Base-by-base conservation (phyloP, 2,329 filamentous ascomycete species). In the Fusarium sp. region DNA sequence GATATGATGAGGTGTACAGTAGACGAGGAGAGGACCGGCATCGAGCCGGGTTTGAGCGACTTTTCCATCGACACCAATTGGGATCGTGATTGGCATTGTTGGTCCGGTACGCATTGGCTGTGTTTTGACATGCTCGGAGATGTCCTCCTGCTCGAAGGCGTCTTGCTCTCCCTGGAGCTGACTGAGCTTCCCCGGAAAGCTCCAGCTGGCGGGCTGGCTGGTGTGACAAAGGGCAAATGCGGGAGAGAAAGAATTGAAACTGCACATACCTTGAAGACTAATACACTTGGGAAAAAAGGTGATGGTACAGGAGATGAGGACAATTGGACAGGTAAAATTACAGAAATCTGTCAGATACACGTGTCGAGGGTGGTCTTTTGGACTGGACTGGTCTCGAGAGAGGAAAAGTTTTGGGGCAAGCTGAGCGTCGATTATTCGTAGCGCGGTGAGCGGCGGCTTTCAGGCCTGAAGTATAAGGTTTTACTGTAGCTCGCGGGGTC, bases 381-480 rank as follows among this genome's bases (percentile, higher is more conserved):
- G 69, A 75, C 76, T 70, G 69, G 69, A 74, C 76, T 79, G 78
- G 74, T 74, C 75, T 77, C 72, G n/a, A 63, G 67, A 72, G 66
- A 80, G 72, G 68, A 76, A 80, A 81, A 81, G 77, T 78, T 80
- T 81, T 79, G 76, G 58, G 68, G 63, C 70, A 58, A 71, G 71
- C 68, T 70, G 66, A 64, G 62, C 35, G 63, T 62, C 58, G 66
- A 59, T 69, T 69, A 70, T 66, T 70, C 72, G 54, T 73, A 69
- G 73, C 61, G 63, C 58, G 56, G 52, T 63, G 64, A 64, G 50
- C 61, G 50, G 40, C 30, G 65, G 63, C 61, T 66, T 80, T 77
- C 71, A 67, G 72, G 81, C 81, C 81, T 82, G 79, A 82, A 79
- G 77, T 81, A 76, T 82, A 78, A 82, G 80, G 81, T 80, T 78